Evolutionary conservation across 768 basidiomycete species (phyloP).

Genomic region (Lactifluus pinguis): DNA sequence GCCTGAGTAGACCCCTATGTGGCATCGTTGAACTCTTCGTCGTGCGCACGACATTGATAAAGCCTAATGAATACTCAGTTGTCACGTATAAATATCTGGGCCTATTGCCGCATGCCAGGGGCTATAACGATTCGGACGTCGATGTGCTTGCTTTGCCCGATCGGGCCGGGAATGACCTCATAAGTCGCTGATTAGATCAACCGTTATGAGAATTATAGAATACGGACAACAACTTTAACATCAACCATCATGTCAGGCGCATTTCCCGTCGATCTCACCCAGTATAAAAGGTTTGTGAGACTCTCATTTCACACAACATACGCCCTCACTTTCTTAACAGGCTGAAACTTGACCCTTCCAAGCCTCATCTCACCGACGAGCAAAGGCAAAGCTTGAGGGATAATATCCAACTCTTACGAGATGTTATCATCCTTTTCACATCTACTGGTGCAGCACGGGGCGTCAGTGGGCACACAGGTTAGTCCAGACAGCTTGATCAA

Average conservation of each 20-base stretch:
- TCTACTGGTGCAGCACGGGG: constrained; percentile 80
- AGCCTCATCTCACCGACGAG: constrained; percentile 51
- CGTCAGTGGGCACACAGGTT: constrained; percentile 79
- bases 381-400: constrained; percentile 48
- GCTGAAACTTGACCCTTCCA: constrained; percentile 62
- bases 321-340: constrained; percentile 28
- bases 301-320: background rate
- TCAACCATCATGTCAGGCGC: constrained; percentile 15
- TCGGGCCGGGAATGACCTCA: background rate
- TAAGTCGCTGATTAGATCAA: background rate
- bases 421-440: constrained; percentile 81
- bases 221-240: background rate
- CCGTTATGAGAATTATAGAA: background rate
- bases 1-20: no score
- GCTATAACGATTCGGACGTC: no score
- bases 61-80: no score
- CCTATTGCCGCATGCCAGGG: no score
- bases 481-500: background rate
- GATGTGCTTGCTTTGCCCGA: background rate
- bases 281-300: constrained; percentile 14
- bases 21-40: no score
- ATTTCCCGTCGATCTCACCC: constrained; percentile 18
- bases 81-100: no score
- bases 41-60: no score
- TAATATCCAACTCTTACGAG: constrained; percentile 77